Conservation (phyloP, 176 grass and related monocot genomes). For the Stipa capillata region DNA sequence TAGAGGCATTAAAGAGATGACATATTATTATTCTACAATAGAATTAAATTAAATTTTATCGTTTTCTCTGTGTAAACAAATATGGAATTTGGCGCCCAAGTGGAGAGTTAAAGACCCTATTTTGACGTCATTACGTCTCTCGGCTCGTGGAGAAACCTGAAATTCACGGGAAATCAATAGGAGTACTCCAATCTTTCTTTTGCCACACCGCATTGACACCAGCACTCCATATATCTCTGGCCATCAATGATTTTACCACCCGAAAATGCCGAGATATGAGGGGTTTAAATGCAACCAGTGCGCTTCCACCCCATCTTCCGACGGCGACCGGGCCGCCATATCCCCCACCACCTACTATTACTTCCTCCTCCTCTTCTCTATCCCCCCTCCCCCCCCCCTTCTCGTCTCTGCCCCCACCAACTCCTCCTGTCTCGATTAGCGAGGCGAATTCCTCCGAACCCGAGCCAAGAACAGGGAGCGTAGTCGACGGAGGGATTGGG, state of each 20-base stretch:
- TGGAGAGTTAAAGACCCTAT: too few relatives aligned
- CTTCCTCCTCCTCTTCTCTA: not conserved
- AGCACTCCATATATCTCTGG: not conserved
- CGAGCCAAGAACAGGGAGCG: not conserved
- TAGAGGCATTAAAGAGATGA: too few relatives aligned
- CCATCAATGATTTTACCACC: constrained; percentile 17
- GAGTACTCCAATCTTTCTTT: not conserved
- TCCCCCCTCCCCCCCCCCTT: too few relatives aligned
- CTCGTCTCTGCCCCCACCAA: constrained; percentile 33
- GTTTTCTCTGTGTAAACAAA: too few relatives aligned
- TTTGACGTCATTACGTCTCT: too few relatives aligned
- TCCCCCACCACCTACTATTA: constrained; percentile 1
- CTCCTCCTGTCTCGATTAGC: constrained; percentile 19
- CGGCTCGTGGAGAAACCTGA: too few relatives aligned
- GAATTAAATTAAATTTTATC: too few relatives aligned
- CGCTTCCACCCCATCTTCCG: constrained; percentile 24
- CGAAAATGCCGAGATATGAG: constrained; percentile 26
- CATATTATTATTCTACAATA: too few relatives aligned
- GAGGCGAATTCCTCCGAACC: not conserved
- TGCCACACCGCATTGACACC: not conserved
- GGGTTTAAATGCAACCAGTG: constrained; percentile 36
- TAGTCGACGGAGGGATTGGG: not conserved
- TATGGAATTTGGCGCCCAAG: too few relatives aligned
- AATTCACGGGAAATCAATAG: too few relatives aligned
- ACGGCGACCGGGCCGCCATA: constrained; percentile 48